These are phyloP conservation scores for Cornus florida DNA, from an alignment of 148 eudicot species.

Conservation along the genomic window DNA sequence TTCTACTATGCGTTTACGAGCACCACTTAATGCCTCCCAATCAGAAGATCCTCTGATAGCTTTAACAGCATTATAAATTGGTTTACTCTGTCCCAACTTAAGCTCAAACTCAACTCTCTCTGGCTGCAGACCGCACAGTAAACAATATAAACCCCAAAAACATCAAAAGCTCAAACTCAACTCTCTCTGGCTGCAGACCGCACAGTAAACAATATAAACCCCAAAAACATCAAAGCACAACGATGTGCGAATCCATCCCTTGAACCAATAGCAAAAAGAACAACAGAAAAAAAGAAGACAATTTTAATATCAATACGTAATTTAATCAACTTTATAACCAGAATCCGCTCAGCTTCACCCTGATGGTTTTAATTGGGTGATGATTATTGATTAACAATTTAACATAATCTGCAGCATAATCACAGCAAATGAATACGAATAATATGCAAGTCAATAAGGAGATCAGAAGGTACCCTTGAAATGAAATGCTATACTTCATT, in stretches of 20 bases:
- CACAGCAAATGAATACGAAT: no score
- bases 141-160: conserved; percentile 7
- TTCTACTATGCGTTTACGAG: conserved; percentile 92
- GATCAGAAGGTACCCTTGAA: no score
- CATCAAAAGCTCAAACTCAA: conserved; percentile 65
- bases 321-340: background rate
- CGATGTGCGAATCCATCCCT: background rate
- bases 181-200: conserved; percentile 82
- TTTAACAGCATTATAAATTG: conserved; percentile 83
- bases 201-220: background rate
- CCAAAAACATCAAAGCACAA: background rate
- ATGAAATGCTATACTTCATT: no score
- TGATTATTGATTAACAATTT: background rate
- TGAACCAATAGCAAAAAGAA: background rate
- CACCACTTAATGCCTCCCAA: conserved; percentile 68
- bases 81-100: conserved; percentile 93
- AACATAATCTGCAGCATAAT: no score
- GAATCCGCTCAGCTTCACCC: background rate
- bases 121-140: conserved; percentile 59
- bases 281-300: no score
- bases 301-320: background rate
- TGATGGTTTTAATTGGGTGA: background rate
- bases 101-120: conserved; percentile 92
- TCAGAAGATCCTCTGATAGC: conserved; percentile 78
- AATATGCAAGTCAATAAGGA: no score